phyloP scores from a whole-genome alignment of 2,329 filamentous ascomycete genomes.

The Hymenoscyphus fraxineus region DNA sequence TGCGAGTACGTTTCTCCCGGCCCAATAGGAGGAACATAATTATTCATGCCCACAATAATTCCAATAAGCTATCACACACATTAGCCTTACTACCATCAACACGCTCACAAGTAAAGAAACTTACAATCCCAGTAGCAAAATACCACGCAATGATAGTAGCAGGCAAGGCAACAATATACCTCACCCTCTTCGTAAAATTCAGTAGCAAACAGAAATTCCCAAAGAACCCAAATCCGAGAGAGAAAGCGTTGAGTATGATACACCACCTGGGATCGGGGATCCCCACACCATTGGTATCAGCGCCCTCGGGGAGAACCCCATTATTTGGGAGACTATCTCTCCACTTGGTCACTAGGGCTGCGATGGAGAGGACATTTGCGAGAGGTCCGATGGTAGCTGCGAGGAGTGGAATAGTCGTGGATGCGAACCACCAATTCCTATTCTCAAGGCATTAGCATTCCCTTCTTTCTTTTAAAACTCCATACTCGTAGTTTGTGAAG shows the following conservation, averaged over 20 bases:
- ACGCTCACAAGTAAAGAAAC: slow-evolving; percentile 48
- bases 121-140: slow-evolving; percentile 54
- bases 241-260: slow-evolving; percentile 60
- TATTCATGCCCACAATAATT: slow-evolving; percentile 53
- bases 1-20: slow-evolving; percentile 56
- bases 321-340: slow-evolving; percentile 46
- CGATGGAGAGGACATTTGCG: slow-evolving; percentile 67
- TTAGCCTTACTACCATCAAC: background rate
- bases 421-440: slow-evolving; percentile 41
- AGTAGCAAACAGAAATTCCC: slow-evolving; percentile 66
- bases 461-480: background rate
- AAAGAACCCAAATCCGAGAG: slow-evolving; percentile 59
- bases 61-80: slow-evolving; percentile 47
- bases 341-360: slow-evolving; percentile 64
- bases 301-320: slow-evolving; percentile 41
- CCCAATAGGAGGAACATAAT: slow-evolving; percentile 46
- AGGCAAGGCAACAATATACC: slow-evolving; percentile 66
- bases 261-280: slow-evolving; percentile 60
- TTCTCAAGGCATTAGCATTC: background rate
- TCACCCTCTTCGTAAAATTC: slow-evolving; percentile 64
- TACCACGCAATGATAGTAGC: slow-evolving; percentile 66
- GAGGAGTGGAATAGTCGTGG: slow-evolving; percentile 51
- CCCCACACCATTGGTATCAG: slow-evolving; percentile 48
- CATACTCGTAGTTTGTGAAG: background rate
- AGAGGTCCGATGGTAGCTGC: slow-evolving; percentile 66